Evolutionary conservation across 164 flowering plant genomes (phyloP), one percentile per base, ranked within the genome.

Genomic region (Warburgia ugandensis): DNA sequence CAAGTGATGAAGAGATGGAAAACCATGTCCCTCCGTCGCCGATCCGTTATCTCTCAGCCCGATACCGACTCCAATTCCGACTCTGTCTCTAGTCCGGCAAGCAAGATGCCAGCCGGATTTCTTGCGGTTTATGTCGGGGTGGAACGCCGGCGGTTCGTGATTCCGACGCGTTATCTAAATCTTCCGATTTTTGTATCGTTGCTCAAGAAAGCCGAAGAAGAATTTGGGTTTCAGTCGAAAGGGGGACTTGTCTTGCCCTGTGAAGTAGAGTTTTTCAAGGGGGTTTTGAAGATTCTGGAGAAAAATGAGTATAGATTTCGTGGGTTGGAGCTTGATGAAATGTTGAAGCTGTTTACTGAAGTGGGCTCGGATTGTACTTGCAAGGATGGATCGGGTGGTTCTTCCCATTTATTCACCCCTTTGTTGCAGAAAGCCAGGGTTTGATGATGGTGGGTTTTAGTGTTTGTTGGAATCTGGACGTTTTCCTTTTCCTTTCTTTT

Each of bases 1-100:
- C 77, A 70, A 29, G 61, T 74, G 9, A 48, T 75, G 66, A 63
- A 55, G 35, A 71, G 77, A 11, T 77, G 79, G 82, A 74, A 73
- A 49, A 26, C 53, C 39, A 60, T 64, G 50, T 64, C 69, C 48
- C 58, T 68, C 31, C 23, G 50, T 14, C 19, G 32, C 39, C 48
- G 51, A 21, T 49, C 65, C 21, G 32, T 38, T 33, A 1, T 30
- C 21, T 32, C 58, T 26, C 20, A 35, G 14, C 35, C 36, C 38
- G 23, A 29, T 4, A n/a, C 32, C 45, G 60, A 38, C 22, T 54
- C 55, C 39, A 63, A 59, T 14, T 47, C 59, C 35, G 58, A 46
- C 23, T 22, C 57, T 1, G 55, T 38, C 30, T 47, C 62, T 2
- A 41, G 16, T 14, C 48, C 47, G 8, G 52, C 21, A 12, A 19